Base-by-base conservation (phyloP, 2,329 filamentous ascomycete genomes). In the Acephala macrosclerotiorum region DNA sequence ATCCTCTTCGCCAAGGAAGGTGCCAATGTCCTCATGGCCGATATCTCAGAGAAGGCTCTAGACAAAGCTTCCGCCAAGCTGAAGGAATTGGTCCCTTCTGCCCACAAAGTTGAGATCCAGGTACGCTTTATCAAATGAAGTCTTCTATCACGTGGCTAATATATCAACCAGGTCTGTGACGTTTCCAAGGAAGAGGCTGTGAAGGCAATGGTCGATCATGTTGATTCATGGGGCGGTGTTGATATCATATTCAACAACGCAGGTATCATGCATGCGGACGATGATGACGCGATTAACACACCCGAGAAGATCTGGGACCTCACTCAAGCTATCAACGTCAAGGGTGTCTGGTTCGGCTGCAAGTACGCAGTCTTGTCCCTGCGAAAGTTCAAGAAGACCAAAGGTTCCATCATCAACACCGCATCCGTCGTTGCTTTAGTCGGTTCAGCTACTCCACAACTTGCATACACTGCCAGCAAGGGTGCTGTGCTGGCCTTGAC, bases 241-340 rank as follows among this genome's bases (percentile, higher is more conserved):
- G 91, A 93, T 73, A 83, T 93, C 73, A 89, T 93, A 72, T 93
- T 93, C 85, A 93, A 93, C 82, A 93, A 93, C 73, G 91, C 91
- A 18, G 91, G 91, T 18, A 93, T 93, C 72, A 93, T 93, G 90
- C 90, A 93, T 76, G 84, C 84, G 25, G 83, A 90, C 65, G 86
- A 88, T 69, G 83, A 80, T 3, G 84, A 88, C 75, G 89, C 90
- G 20, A 81, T 92, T 70, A 84, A 89, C 72, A 92, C 90, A 1
- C 84, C 88, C 0, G 90, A 92, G 79, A 87, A 88, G 75, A 91
- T 93, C 78, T 93, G 91, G 91, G 90, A 93, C 70, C 77, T 92
- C 65, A 93, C 91, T 0, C 89, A 91, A 68, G 87, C 85, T 65
- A 91, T 93, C 77, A 93, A 93, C 74, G 90, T 93, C 70, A 93